These are phyloP conservation scores for Alternaria atra DNA, from an alignment of 2,329 filamentous ascomycete species.

Conservation along the genomic window DNA sequence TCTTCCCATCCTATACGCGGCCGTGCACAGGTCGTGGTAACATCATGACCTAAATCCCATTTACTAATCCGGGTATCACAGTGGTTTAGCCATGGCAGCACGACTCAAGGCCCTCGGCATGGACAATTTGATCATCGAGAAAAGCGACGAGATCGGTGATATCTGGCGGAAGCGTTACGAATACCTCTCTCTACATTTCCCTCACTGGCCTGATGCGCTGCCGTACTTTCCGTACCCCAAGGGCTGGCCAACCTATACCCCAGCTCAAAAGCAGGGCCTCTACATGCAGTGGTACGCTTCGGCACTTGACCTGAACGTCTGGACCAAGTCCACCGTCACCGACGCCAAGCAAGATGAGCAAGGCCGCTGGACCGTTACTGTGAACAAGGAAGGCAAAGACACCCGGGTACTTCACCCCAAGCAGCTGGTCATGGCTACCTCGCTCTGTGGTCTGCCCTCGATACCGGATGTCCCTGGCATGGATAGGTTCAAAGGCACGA, in stretches of 20 bases:
- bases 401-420: constrained; percentile 10
- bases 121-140: constrained; percentile 44
- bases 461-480: constrained; percentile 56
- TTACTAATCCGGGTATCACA: neutral
- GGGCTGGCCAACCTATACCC: constrained; percentile 47
- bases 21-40: too few relatives aligned
- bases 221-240: constrained; percentile 46
- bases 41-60: too few relatives aligned
- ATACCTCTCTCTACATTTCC: constrained; percentile 45
- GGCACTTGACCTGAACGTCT: constrained; percentile 15
- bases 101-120: constrained; percentile 21
- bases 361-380: constrained; percentile 8
- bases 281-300: constrained; percentile 45
- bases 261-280: constrained; percentile 40
- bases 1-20: too few relatives aligned
- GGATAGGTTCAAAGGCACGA: constrained; percentile 64
- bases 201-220: constrained; percentile 41
- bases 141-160: constrained; percentile 40
- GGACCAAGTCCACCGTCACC: constrained; percentile 7
- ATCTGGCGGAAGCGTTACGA: constrained; percentile 46
- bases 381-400: constrained; percentile 13
- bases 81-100: constrained; percentile 15
- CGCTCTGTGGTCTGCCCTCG: constrained; percentile 14
- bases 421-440: constrained; percentile 16
- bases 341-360: constrained; percentile 9